These are phyloP conservation scores for Mangifera indica DNA, from an alignment of 345 rosid genomes.

Conservation along the genomic window DNA sequence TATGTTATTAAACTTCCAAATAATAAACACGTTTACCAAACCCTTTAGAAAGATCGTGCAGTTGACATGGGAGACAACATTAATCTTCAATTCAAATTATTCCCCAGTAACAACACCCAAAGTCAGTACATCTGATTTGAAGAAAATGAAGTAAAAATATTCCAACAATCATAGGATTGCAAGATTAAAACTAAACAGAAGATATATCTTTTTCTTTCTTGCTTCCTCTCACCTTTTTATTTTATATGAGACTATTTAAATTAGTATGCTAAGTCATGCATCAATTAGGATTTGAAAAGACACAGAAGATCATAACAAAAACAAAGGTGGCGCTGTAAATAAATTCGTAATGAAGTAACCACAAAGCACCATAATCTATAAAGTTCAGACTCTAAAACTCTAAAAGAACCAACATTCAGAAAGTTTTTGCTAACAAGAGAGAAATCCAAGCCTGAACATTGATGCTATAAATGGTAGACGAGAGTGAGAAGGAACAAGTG, in stretches of 20 bases:
- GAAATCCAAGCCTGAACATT: background rate
- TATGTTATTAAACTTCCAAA: background rate
- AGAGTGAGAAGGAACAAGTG: constrained; percentile 5
- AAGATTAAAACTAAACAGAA: background rate
- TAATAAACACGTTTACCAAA: background rate
- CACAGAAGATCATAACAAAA: background rate
- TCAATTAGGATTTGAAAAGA: background rate
- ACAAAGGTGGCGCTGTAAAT: background rate
- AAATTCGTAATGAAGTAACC: background rate
- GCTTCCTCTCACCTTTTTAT: background rate
- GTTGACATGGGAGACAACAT: background rate
- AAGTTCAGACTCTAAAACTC: constrained; percentile 2
- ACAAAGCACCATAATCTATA: background rate
- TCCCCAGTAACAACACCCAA: background rate
- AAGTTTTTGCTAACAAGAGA: background rate
- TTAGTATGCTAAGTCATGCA: background rate
- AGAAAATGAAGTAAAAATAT: background rate
- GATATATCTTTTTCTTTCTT: background rate
- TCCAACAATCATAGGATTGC: background rate
- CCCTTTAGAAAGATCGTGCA: background rate
- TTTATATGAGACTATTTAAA: background rate
- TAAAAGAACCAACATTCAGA: background rate
- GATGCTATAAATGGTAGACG: background rate
- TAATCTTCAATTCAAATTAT: background rate
- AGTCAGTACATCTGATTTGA: background rate